Evolutionary conservation across 106 monocot species (phyloP), one percentile per base, ranked within the genome.

Genomic region (Dendrobium nobile): DNA sequence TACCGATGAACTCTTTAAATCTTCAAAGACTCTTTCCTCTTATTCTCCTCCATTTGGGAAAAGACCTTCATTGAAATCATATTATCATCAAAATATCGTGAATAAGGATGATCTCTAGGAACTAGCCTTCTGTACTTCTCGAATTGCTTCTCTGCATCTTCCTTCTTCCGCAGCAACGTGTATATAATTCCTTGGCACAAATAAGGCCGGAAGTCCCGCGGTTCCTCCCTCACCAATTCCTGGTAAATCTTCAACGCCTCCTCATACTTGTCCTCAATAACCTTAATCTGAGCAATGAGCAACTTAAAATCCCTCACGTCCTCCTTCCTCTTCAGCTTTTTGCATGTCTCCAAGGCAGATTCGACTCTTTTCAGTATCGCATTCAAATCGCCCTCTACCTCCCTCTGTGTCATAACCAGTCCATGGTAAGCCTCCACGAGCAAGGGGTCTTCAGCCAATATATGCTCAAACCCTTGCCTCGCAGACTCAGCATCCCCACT

Each of bases 341-440:
- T 85, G 85, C 95, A 95, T 48, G 77, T 51, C 72, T 84, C 87
- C 79, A 92, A 84, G 17, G 90, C 85, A 2, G 72, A 54, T 58
- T 86, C 83, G 7, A 95, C 75, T 40, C 91, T 79, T 54, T 88
- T 81, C 68, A 88, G 45, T 6, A 92, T 44, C 28, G 28, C 47
- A 7, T 67, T 73, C 48, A 95, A 80, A 20, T 89, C 86, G 5
- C 47, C 85, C 0, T 48, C 81, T 33, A 45, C 43, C 68, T 75
- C 80, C 20, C 75, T 47, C 51, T 48, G 40, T 2, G 80, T 79
- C 90, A 95, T 83, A 16, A 95, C 87, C 18, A 95, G 80, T n/a
- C 92, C 95, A 43, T 95, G 92, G 78, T 91, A 95, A 7, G 92
- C 95, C 77, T 95, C 95, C 24, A 92, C 95, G 19, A 79, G 67